Conservation (phyloP, 2,329 filamentous ascomycete genomes). For the Penicillium decumbens region DNA sequence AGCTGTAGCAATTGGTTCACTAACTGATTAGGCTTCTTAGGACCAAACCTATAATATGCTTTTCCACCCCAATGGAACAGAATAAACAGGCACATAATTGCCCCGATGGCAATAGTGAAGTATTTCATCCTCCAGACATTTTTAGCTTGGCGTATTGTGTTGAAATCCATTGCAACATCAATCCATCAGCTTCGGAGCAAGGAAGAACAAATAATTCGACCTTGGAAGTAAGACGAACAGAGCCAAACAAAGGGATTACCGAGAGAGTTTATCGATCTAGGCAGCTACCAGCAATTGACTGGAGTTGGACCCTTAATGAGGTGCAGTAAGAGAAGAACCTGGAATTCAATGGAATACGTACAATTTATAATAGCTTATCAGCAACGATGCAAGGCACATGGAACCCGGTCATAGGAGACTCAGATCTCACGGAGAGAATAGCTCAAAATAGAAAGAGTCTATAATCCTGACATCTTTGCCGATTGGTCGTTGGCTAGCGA, state of each 20-base stretch:
- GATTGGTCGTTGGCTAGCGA: no score
- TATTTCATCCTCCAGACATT: slow-evolving; percentile 14
- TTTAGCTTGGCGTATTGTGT: slow-evolving; percentile 1
- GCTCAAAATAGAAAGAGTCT: slow-evolving; percentile 7
- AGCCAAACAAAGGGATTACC: no score
- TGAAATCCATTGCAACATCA: slow-evolving; percentile 4
- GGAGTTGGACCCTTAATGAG: neutral
- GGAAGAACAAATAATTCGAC: neutral
- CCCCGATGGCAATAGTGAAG: slow-evolving; percentile 10
- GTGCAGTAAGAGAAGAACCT: neutral
- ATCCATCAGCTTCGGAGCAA: neutral
- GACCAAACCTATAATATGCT: slow-evolving; percentile 1
- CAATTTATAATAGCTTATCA: neutral
- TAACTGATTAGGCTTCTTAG: neutral
- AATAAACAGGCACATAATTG: slow-evolving; percentile 6
- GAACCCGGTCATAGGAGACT: neutral
- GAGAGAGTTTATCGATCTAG: neutral
- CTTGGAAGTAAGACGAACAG: no score
- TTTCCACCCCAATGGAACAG: slow-evolving; percentile 3
- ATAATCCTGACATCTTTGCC: no score
- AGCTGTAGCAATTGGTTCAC: neutral
- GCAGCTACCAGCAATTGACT: neutral
- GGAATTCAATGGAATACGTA: neutral
- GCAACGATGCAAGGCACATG: neutral
- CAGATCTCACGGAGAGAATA: neutral